These are phyloP conservation scores for Eutrema heterophyllum DNA, from an alignment of 345 rosid genomes.

Conservation along the genomic window DNA sequence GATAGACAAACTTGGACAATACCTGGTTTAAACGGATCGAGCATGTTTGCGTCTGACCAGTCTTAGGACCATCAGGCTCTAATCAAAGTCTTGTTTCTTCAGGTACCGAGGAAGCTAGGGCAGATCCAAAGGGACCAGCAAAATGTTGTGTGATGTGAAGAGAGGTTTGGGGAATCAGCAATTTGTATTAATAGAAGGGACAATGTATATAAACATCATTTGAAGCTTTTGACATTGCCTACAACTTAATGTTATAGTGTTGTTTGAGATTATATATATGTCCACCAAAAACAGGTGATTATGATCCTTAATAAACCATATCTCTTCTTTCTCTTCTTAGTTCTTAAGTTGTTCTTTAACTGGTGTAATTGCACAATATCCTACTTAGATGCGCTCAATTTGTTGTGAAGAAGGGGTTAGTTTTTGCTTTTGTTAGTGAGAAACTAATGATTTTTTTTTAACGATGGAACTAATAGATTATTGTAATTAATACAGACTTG, in stretches of 20 bases:
- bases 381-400: neutral
- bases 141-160: conserved; percentile 76
- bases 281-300: conserved; percentile 22
- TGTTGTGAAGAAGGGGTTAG: neutral
- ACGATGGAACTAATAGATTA: too few species aligned
- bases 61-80: neutral
- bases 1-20: neutral
- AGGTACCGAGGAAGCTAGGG: conserved; percentile 86
- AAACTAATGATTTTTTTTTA: too few species aligned
- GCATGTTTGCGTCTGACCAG: neutral
- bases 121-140: conserved; percentile 76
- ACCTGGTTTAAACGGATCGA: neutral
- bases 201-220: conserved; percentile 33
- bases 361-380: neutral
- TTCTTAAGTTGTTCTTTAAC: neutral
- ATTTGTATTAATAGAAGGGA: conserved; percentile 25
- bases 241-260: conserved; percentile 11
- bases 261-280: conserved; percentile 21
- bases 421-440: neutral
- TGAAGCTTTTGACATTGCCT: conserved; percentile 20
- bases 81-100: conserved; percentile 24
- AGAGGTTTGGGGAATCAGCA: neutral
- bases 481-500: too few species aligned
- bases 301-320: conserved; percentile 6
- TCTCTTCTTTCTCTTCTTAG: neutral